Conservation (phyloP, 352 stramenopile species). For the Peronospora tabacina region DNA sequence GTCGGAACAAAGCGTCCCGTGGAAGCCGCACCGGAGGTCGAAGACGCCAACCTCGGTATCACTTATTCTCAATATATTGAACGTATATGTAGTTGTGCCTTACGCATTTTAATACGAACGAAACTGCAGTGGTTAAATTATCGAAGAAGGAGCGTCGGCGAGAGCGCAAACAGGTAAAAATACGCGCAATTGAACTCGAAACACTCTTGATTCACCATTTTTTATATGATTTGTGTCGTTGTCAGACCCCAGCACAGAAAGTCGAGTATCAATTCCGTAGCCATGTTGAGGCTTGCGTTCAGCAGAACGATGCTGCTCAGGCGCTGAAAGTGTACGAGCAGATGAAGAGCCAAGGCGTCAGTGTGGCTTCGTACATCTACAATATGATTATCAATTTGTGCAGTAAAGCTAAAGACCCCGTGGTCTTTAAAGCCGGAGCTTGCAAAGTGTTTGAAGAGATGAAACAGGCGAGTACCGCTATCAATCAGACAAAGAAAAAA, state of each 20-base stretch:
- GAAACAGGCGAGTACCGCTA: conserved; percentile 28
- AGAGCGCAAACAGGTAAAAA: conserved; percentile 41
- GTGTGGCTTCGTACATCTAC: conserved; percentile 41
- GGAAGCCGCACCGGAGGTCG: conserved; percentile 7
- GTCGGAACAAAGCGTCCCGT: conserved; percentile 25
- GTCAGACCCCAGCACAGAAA: conserved; percentile 40
- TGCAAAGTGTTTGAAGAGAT: conserved; percentile 63
- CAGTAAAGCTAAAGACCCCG: conserved; percentile 35
- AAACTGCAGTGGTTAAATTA: conserved; percentile 16
- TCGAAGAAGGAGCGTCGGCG: conserved; percentile 38
- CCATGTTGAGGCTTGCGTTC: conserved; percentile 38
- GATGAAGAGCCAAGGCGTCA: conserved; percentile 36
- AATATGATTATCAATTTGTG: conserved; percentile 58
- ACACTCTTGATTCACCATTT: not conserved
- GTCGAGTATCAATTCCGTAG: conserved; percentile 32
- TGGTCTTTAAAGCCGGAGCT: conserved; percentile 31
- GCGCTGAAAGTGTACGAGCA: conserved; percentile 45
- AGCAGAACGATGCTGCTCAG: conserved; percentile 29
- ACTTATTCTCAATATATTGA: not conserved
- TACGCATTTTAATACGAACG: not conserved
- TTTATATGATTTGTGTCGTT: not conserved
- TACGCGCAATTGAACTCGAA: not conserved
- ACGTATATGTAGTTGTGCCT: not conserved
- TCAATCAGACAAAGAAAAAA: conserved; percentile 16
- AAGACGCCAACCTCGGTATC: conserved; percentile 17